phyloP scores from a whole-genome alignment of 257 asterid genomes.

The Primulina huaijiensis region DNA sequence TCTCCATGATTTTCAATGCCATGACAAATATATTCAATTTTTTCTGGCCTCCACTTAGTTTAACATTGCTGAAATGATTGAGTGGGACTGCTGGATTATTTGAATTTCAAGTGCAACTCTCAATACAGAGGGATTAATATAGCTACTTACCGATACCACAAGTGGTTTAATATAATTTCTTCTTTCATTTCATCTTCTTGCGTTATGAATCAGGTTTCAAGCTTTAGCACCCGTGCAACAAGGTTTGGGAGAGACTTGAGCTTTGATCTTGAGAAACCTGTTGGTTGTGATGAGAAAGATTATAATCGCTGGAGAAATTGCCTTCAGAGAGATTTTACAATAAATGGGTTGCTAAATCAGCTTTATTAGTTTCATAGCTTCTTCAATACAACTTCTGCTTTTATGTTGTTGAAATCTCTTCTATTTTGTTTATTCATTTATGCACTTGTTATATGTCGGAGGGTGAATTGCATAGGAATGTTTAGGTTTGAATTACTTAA shows the following conservation, averaged over 20 bases:
- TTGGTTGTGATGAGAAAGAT: constrained; percentile 60
- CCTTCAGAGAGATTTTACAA: constrained; percentile 71
- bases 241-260: constrained; percentile 38
- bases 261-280: constrained; percentile 49
- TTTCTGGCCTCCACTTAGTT: neutral
- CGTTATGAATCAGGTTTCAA: constrained; percentile 57
- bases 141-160: neutral
- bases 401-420: neutral
- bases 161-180: neutral
- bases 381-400: neutral
- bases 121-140: neutral
- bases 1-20: constrained; percentile 1
- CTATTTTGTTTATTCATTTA: constrained; percentile 3
- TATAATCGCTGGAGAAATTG: constrained; percentile 79
- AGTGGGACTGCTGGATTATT: neutral
- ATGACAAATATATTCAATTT: neutral
- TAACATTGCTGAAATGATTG: neutral
- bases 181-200: neutral
- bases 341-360: constrained; percentile 59
- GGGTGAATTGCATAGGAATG: constrained; percentile 1
- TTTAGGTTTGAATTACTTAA: neutral
- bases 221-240: constrained; percentile 74
- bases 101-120: neutral
- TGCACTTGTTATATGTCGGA: neutral
- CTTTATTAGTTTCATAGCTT: constrained; percentile 22